Percentiles rank a stretch among this genome's conserved stretches.
phyloP scores from a whole-genome alignment of 257 asterid genomes.

The Solanum peruvianum region DNA sequence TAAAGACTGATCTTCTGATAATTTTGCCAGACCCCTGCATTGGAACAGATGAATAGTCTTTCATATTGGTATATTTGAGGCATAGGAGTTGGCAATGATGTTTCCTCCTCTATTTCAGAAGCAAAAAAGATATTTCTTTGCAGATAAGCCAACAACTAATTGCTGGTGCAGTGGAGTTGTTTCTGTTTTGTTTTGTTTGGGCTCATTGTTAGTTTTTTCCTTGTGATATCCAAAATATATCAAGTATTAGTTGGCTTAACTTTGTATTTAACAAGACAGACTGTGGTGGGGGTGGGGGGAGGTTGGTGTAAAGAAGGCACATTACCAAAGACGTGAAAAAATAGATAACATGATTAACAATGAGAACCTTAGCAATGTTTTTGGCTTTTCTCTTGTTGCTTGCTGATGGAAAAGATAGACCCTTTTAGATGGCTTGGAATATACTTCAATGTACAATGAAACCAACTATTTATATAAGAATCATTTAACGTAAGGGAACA shows the following conservation, averaged over 20 bases:
- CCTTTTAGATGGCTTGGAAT: conserved; percentile 15
- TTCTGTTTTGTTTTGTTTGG: conserved; percentile 20
- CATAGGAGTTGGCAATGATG: not conserved
- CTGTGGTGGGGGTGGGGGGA: not conserved
- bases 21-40: conserved; percentile 33
- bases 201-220: conserved; percentile 2
- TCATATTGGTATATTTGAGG: conserved; percentile 8
- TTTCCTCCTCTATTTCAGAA: not conserved
- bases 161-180: conserved; percentile 13
- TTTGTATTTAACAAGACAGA: not conserved
- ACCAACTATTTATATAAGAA: not conserved
- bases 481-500: not conserved
- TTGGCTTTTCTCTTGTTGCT: conserved; percentile 9
- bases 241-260: not conserved
- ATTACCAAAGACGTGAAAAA: not conserved
- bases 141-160: conserved; percentile 25
- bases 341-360: not conserved
- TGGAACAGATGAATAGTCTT: conserved; percentile 8
- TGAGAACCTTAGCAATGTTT: not conserved
- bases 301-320: not conserved
- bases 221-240: conserved; percentile 17
- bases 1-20: conserved; percentile 54
- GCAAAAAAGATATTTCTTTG: not conserved
- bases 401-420: conserved; percentile 3
- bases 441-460: conserved; percentile 8